Base-by-base conservation (phyloP, 2,329 filamentous ascomycete genomes). In the Seiridium cupressi region DNA sequence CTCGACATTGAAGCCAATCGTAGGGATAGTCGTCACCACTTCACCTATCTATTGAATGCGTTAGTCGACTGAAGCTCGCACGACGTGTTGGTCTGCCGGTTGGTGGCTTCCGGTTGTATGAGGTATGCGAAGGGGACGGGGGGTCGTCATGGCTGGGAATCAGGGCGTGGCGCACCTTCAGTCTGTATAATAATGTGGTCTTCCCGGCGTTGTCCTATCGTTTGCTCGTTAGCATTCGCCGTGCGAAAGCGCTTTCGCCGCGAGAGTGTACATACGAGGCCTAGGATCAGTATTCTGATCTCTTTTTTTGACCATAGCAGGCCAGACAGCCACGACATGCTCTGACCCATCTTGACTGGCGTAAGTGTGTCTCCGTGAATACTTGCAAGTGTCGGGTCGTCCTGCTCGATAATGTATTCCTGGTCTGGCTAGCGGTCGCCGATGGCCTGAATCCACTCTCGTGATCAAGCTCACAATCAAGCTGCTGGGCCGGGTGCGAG, bases 1-100 rank as follows among this genome's bases (percentile, higher is more conserved):
- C 79, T 99, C 95, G 70, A 99, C 95, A 76, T 99, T 99, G 84
- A 99, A 99, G 63, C 95, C 95, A 76, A 99, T 98, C 58, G 95
- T 99, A 26, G 95, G 95, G 83, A 98, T 98, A 70, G 95, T 99
- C 63, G 95, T 98, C 67, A 99, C 95, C 49, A 99, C 95, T 76
- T 99, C 95, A 73, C 95, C 95, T 73, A 99, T 96, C 92, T 97
- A 74, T 62, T 61, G 32, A 36, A 62, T 51, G 57, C 34, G 38
- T 63, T 44, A 59, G 57, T 62, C 40, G 13, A 3, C 34, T 51
- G 3, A 6, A 26, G 11, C 8, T 5, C 32, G 32, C 5, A 35
- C 9, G n/a, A 10, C 4, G 49, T 35, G 49, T 35, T 35, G n/a
- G 31, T 36, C 32, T 36, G 11, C 35, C 13, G 32, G 32, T 51